A percentile compares a stretch with the other conserved stretches of the same genome.
These are phyloP conservation scores for Calocybe indica DNA, from an alignment of 768 basidiomycete species.

Conservation along the genomic window DNA sequence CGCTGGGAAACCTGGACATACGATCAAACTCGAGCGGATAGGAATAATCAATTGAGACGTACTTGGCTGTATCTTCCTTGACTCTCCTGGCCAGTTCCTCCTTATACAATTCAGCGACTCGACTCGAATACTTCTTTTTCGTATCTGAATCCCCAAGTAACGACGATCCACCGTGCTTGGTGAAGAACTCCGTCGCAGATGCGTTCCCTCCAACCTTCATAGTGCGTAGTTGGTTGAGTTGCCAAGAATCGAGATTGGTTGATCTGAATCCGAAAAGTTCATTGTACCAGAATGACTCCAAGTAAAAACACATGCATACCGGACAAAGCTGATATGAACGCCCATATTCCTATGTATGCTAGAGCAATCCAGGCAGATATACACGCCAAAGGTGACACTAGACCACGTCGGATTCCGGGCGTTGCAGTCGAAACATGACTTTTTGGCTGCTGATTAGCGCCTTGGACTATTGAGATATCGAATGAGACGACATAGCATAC, in stretches of 20 bases:
- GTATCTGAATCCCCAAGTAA: conserved; percentile 69
- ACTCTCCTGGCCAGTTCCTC: conserved; percentile 82
- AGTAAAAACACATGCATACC: conserved; percentile 42
- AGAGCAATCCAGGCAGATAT: conserved; percentile 97
- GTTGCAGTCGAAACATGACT: conserved; percentile 87
- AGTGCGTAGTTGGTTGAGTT: conserved; percentile 80
- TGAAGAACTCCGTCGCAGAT: conserved; percentile 83
- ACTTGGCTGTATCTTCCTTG: conserved; percentile 70
- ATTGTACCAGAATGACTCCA: neutral
- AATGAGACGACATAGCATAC: conserved; percentile 26
- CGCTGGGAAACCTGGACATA: conserved; percentile 59
- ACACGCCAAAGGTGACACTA: conserved; percentile 92
- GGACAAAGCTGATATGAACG: conserved; percentile 95
- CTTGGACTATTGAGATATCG: neutral
- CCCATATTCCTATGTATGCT: conserved; percentile 94
- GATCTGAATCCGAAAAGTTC: conserved; percentile 48
- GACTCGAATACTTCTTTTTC: conserved; percentile 86
- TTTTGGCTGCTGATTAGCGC: neutral
- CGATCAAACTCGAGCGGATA: neutral
- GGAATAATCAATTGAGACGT: conserved; percentile 14
- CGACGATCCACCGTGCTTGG: conserved; percentile 73
- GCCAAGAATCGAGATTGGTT: conserved; percentile 95
- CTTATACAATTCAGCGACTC: conserved; percentile 84
- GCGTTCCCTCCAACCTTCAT: conserved; percentile 97
- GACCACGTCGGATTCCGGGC: conserved; percentile 98